Evolutionary conservation across 176 grass and related monocot genomes (phyloP), one percentile per base, ranked within the genome.

Genomic region (Oryza glaberrima): DNA sequence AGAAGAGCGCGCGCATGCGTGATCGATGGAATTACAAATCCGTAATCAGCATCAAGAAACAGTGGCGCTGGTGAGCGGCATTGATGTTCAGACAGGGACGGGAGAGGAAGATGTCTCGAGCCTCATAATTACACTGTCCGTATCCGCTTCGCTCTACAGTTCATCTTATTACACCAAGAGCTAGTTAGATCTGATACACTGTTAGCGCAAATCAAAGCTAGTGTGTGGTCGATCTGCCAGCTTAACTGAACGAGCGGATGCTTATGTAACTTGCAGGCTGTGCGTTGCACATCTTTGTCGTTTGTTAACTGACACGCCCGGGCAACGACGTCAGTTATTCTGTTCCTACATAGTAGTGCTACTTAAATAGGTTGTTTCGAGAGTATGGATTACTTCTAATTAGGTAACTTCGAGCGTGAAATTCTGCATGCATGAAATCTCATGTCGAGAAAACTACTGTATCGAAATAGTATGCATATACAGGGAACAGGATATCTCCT

Each of bases 11-110:
- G 16, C 6, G 19, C 56, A 61, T 7, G 19, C 56, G 22, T 7
- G 63, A 26, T 26, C 26, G 26, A 45, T 41, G 73, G 25, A 82
- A 78, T 61, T 22, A 22, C 20, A 61, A 63, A 63, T 63, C 58
- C 22, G 20, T 63, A 9, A 63, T 63, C n/a, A 11, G 82, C 84
- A 45, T 82, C 79, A 83, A 11, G 19, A 72, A 86, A 64, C 80
- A 83, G 80, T 65, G 47, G 69, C 88, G 83, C 75, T 63, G 80
- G 30, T 5, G 73, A 64, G 80, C 47, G 65, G 61, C 65, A 91
- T 91, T 87, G 65, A 87, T 87, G 70, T 32, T 0, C 32, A 65
- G 81, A 87, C 76, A 91, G 80, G n/a, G 85, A 91, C 81, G n/a
- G 23, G 49, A 7, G 41, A 30, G 11, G 17, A 80, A 87, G 32